These are phyloP conservation scores for Aspergillus bridgeri DNA, from an alignment of 495 filamentous ascomycete genomes.

Conservation along the genomic window DNA sequence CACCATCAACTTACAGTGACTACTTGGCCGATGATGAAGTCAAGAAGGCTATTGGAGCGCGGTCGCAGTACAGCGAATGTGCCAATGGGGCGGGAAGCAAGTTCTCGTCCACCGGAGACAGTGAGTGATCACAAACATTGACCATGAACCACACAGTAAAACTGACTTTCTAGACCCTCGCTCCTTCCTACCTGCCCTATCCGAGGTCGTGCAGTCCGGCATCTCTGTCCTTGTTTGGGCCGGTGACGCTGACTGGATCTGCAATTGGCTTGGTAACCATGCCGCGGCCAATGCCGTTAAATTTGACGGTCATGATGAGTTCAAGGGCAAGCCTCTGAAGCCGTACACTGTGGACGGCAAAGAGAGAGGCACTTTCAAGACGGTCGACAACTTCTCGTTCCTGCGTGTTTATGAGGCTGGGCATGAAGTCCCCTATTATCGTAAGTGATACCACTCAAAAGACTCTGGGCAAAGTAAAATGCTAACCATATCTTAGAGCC, in stretches of 20 bases:
- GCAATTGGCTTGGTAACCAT: slow-evolving; percentile 50
- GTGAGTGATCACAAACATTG: slow-evolving; percentile 18
- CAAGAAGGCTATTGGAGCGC: slow-evolving; percentile 49
- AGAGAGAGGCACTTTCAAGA: slow-evolving; percentile 49
- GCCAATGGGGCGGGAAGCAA: slow-evolving; percentile 34
- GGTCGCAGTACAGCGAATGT: slow-evolving; percentile 46
- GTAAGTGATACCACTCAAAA: slow-evolving; percentile 12
- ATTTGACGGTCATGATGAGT: slow-evolving; percentile 35
- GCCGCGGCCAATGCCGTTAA: slow-evolving; percentile 41
- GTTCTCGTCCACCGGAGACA: slow-evolving; percentile 46
- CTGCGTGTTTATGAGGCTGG: slow-evolving; percentile 51
- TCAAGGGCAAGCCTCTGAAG: slow-evolving; percentile 31
- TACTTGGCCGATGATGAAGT: slow-evolving; percentile 42
- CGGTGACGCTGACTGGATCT: slow-evolving; percentile 56
- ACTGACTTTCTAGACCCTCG: slow-evolving; percentile 30
- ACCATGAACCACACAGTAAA: not conserved
- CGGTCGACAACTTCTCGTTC: slow-evolving; percentile 47
- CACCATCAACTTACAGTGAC: slow-evolving; percentile 43
- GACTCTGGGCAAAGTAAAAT: not conserved
- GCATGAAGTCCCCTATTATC: slow-evolving; percentile 51
- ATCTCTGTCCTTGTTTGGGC: slow-evolving; percentile 52
- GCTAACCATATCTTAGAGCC: slow-evolving; percentile 31
- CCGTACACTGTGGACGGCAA: slow-evolving; percentile 49
- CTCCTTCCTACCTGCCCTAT: slow-evolving; percentile 47
- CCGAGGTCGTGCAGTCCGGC: slow-evolving; percentile 44